phyloP scores from a whole-genome alignment of 2,329 filamentous ascomycete genomes.

The Sordariomycetes sp. region DNA sequence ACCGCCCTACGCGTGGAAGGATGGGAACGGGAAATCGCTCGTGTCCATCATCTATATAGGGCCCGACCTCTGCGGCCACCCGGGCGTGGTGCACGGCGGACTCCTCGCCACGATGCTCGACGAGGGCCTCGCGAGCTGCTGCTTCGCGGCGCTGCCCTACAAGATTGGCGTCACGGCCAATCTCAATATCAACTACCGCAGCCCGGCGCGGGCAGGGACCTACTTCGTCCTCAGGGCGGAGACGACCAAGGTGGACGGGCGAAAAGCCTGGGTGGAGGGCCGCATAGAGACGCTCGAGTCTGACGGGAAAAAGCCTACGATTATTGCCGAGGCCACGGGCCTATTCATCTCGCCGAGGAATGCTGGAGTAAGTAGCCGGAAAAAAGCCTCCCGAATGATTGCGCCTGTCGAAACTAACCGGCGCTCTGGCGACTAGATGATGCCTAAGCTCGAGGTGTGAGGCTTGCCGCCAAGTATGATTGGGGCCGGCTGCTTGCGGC shows the following conservation, averaged over 20 bases:
- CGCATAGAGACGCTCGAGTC: slow-evolving; percentile 64
- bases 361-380: slow-evolving; percentile 49
- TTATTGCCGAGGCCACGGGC: slow-evolving; percentile 72
- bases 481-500: neutral
- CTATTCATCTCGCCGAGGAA: slow-evolving; percentile 82
- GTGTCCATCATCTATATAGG: slow-evolving; percentile 70
- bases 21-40: slow-evolving; percentile 54
- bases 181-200: slow-evolving; percentile 70
- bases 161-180: slow-evolving; percentile 79
- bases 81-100: slow-evolving; percentile 82
- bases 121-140: slow-evolving; percentile 77
- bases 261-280: slow-evolving; percentile 90
- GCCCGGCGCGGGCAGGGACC: slow-evolving; percentile 60
- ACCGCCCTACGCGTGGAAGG: slow-evolving; percentile 66
- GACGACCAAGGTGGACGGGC: slow-evolving; percentile 75
- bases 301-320: slow-evolving; percentile 44
- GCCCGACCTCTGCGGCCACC: slow-evolving; percentile 71
- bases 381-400: neutral
- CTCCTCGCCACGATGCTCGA: slow-evolving; percentile 86
- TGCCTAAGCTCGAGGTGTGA: slow-evolving; percentile 10
- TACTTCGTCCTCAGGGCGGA: slow-evolving; percentile 68
- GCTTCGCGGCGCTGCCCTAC: slow-evolving; percentile 77
- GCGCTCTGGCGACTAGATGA: slow-evolving; percentile 8
- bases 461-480: neutral
- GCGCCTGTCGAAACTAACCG: neutral